A percentile compares a stretch with the other conserved stretches of the same genome.
phyloP scores from a whole-genome alignment of 495 filamentous ascomycete species.

The Gamarada debralockiae region DNA sequence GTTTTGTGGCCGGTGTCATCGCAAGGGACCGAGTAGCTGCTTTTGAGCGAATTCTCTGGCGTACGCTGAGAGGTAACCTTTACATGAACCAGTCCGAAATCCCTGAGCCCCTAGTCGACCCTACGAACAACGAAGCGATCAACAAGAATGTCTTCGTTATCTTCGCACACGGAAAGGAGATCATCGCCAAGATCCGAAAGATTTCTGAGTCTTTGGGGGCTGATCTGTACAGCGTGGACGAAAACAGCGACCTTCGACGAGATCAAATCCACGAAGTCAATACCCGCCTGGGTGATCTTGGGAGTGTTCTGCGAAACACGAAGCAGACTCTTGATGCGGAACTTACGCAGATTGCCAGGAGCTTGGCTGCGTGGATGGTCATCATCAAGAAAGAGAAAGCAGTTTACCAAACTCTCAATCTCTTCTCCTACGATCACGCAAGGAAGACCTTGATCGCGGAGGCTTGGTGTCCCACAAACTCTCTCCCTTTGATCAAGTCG shows the following conservation, averaged over 20 bases:
- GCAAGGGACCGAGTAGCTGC: slow-evolving; percentile 86
- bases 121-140: slow-evolving; percentile 81
- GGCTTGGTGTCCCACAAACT: slow-evolving; percentile 93
- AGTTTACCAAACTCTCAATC: slow-evolving; percentile 94
- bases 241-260: slow-evolving; percentile 87
- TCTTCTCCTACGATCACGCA: slow-evolving; percentile 93
- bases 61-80: slow-evolving; percentile 92
- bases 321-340: slow-evolving; percentile 92
- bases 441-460: slow-evolving; percentile 96
- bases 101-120: slow-evolving; percentile 89
- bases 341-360: slow-evolving; percentile 85
- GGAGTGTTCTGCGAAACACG: slow-evolving; percentile 90
- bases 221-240: slow-evolving; percentile 92
- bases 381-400: slow-evolving; percentile 98
- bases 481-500: slow-evolving; percentile 86
- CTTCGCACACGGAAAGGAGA: slow-evolving; percentile 97
- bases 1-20: slow-evolving; percentile 99
- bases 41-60: slow-evolving; percentile 96
- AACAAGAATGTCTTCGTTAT: slow-evolving; percentile 99
- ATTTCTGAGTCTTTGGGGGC: slow-evolving; percentile 96
- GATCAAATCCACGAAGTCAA: slow-evolving; percentile 98
- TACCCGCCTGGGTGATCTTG: slow-evolving; percentile 81
- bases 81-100: slow-evolving; percentile 99
- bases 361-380: slow-evolving; percentile 91
- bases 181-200: slow-evolving; percentile 97